phyloP scores from a whole-genome alignment of 179 eudicot species.

The Patellifolia procumbens region DNA sequence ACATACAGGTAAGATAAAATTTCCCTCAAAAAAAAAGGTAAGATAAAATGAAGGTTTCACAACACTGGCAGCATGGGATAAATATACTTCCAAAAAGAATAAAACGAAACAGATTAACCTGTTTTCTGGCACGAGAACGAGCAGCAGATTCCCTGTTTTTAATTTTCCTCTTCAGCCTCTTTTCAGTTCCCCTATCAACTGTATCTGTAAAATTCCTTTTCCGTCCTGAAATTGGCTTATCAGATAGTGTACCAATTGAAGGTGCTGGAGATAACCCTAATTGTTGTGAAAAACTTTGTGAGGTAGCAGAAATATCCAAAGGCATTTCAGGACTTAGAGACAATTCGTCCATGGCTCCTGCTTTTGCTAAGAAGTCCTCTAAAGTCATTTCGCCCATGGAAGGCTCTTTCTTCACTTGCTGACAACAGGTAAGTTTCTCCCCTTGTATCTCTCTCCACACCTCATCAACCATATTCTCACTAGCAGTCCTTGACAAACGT shows the following conservation, averaged over 20 bases:
- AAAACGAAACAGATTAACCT: slow-evolving; percentile 37
- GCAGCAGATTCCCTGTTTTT: slow-evolving; percentile 96
- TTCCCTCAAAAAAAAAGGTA: no score
- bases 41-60: not conserved
- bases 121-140: slow-evolving; percentile 87
- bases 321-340: slow-evolving; percentile 40
- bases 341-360: slow-evolving; percentile 53
- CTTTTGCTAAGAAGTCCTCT: slow-evolving; percentile 71
- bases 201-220: slow-evolving; percentile 41
- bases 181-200: slow-evolving; percentile 51
- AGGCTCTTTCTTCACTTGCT: slow-evolving; percentile 45
- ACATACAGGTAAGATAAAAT: not conserved
- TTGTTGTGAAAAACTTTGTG: slow-evolving; percentile 39
- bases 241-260: slow-evolving; percentile 42
- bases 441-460: slow-evolving; percentile 68
- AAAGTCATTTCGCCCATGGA: slow-evolving; percentile 64
- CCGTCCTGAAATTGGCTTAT: slow-evolving; percentile 38
- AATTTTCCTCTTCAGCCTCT: slow-evolving; percentile 72
- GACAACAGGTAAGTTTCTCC: slow-evolving; percentile 39
- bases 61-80: not conserved
- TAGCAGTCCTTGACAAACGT: slow-evolving; percentile 42
- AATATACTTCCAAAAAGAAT: not conserved
- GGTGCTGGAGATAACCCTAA: slow-evolving; percentile 48
- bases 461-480: slow-evolving; percentile 61
- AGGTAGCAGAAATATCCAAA: slow-evolving; percentile 37